Percentiles rank a stretch among this genome's conserved stretches.
These are phyloP conservation scores for Przewalskia tangutica DNA, from an alignment of 257 asterid genomes.

Conservation along the genomic window DNA sequence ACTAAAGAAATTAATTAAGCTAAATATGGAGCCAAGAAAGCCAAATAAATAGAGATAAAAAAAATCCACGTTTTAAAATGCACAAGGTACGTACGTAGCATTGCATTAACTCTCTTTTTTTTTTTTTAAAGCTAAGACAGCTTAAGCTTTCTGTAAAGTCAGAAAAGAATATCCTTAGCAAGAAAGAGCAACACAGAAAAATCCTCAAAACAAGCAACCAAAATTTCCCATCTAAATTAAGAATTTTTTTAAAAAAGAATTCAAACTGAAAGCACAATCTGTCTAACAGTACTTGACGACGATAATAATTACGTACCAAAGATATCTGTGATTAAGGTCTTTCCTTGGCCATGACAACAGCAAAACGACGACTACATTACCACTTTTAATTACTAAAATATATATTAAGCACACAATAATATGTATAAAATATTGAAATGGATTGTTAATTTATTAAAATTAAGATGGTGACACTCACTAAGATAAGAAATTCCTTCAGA, in stretches of 20 bases:
- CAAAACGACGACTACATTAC: constrained; percentile 20
- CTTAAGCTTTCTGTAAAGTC: constrained; percentile 12
- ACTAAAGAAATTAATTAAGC: background rate
- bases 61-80: background rate
- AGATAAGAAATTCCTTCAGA: constrained; percentile 14
- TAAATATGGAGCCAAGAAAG: background rate
- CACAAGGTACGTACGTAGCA: background rate
- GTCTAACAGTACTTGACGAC: constrained; percentile 3
- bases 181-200: constrained; percentile 20
- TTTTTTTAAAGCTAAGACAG: background rate
- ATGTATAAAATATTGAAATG: background rate
- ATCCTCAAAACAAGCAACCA: constrained; percentile 14
- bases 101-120: background rate
- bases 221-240: background rate
- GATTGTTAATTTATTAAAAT: constrained; percentile 5
- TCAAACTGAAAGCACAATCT: constrained; percentile 3
- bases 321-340: background rate
- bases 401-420: background rate
- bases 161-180: constrained; percentile 12
- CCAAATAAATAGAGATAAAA: background rate
- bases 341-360: constrained; percentile 15
- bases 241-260: background rate
- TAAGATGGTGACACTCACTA: constrained; percentile 32
- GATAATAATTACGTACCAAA: constrained; percentile 6
- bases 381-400: background rate